Conservation (phyloP, 257 asterid species). For the Solanum clarkiae region DNA sequence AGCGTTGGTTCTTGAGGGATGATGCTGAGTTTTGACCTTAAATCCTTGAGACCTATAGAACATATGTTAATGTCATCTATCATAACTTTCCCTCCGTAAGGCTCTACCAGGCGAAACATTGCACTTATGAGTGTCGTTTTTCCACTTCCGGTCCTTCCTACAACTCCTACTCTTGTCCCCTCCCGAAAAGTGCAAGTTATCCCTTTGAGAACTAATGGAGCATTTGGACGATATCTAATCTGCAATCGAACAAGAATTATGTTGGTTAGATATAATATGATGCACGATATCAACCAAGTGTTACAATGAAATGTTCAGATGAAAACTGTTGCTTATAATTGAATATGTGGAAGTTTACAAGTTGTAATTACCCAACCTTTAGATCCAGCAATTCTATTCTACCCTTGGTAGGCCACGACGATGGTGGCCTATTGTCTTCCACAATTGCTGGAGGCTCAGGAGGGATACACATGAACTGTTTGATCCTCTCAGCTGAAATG, state of each 20-base stretch:
- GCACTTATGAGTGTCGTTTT: slow-evolving; percentile 68
- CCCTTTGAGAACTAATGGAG: slow-evolving; percentile 71
- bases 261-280: not conserved
- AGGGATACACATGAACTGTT: slow-evolving; percentile 64
- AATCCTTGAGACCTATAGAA: slow-evolving; percentile 59
- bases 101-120: slow-evolving; percentile 75
- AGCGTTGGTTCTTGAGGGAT: slow-evolving; percentile 91
- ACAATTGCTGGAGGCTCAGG: slow-evolving; percentile 54
- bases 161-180: slow-evolving; percentile 63
- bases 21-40: slow-evolving; percentile 57
- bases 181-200: slow-evolving; percentile 57
- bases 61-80: slow-evolving; percentile 59
- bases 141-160: slow-evolving; percentile 90
- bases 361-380: slow-evolving; percentile 21
- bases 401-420: slow-evolving; percentile 62
- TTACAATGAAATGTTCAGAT: not conserved
- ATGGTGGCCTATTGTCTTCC: slow-evolving; percentile 40
- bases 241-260: slow-evolving; percentile 1
- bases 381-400: slow-evolving; percentile 46
- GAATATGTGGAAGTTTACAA: not conserved
- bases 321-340: too few species aligned
- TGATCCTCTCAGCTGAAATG: slow-evolving; percentile 63
- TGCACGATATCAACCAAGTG: not conserved
- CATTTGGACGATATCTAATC: slow-evolving; percentile 64
- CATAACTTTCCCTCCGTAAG: slow-evolving; percentile 37